A percentile compares a stretch with the other conserved stretches of the same genome.
Evolutionary conservation across 2,329 filamentous ascomycete genomes (phyloP).

Genomic region (Coniella vitis): DNA sequence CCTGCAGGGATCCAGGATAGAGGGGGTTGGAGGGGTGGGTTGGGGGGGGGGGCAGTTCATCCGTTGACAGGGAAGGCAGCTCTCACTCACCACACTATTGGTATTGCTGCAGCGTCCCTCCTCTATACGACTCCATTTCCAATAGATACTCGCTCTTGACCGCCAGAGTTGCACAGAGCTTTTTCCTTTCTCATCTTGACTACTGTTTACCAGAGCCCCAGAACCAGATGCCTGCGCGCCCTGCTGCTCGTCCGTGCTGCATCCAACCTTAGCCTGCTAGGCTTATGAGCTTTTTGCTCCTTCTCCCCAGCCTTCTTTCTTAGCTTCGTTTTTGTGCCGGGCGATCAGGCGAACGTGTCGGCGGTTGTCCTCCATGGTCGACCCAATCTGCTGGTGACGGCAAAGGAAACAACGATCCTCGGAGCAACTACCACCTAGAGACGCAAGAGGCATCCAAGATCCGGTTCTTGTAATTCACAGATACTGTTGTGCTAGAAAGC

Average conservation of each 20-base stretch:
- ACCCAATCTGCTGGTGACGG: not conserved
- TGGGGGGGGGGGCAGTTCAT: not conserved
- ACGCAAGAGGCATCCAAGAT: too few species aligned
- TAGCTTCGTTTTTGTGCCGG: not conserved
- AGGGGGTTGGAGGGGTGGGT: not conserved
- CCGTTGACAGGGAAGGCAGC: not conserved
- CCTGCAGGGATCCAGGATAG: not conserved
- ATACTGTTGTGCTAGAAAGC: too few species aligned
- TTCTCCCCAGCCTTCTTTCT: not conserved
- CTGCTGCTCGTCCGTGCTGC: not conserved
- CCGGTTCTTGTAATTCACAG: too few species aligned
- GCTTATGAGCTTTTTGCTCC: not conserved
- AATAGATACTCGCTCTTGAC: not conserved
- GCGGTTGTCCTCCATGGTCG: slow-evolving; percentile 1
- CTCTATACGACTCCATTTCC: not conserved
- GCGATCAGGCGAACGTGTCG: too few species aligned
- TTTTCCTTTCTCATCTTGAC: not conserved
- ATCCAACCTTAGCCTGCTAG: not conserved
- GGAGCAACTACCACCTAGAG: too few species aligned
- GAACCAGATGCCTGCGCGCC: not conserved
- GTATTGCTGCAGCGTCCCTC: not conserved
- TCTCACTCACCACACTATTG: not conserved
- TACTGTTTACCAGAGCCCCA: too few species aligned
- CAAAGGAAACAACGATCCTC: too few species aligned
- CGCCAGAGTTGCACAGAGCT: not conserved